These are phyloP conservation scores for Pythium utonaiense DNA, from an alignment of 352 stramenopile species.

Conservation along the genomic window DNA sequence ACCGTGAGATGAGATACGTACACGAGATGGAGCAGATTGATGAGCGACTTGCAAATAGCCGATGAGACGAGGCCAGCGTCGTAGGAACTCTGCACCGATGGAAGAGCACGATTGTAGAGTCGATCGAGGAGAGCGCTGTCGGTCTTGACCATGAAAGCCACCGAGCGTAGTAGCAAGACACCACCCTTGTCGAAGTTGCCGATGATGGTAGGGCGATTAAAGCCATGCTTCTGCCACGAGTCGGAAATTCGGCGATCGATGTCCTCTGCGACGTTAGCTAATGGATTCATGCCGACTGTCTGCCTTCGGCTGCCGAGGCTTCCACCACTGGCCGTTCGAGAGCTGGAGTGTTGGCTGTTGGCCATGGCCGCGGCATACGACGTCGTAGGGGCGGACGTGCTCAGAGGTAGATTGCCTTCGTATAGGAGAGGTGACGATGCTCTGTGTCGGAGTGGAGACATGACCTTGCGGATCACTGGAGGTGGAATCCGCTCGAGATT, in stretches of 20 bases:
- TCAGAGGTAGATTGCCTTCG: constrained; percentile 17
- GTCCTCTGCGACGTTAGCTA: constrained; percentile 23
- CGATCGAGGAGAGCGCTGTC: constrained; percentile 39
- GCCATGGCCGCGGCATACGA: constrained; percentile 10
- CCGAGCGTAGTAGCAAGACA: constrained; percentile 55
- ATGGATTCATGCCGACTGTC: constrained; percentile 25
- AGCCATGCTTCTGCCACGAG: constrained; percentile 77
- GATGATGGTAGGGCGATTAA: constrained; percentile 56
- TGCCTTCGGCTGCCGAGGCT: constrained; percentile 30
- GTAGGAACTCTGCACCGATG: constrained; percentile 52
- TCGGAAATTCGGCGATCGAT: constrained; percentile 37
- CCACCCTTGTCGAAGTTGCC: constrained; percentile 80
- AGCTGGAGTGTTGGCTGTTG: not conserved
- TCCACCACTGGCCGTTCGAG: constrained; percentile 18
- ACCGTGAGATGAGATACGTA: constrained; percentile 29
- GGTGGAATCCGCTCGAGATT: constrained; percentile 18
- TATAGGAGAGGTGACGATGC: constrained; percentile 26
- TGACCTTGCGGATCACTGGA: constrained; percentile 19
- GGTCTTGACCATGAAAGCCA: constrained; percentile 67
- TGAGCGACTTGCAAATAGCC: constrained; percentile 65
- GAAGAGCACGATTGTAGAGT: constrained; percentile 52
- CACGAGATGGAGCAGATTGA: constrained; percentile 71
- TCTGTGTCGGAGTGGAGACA: constrained; percentile 22
- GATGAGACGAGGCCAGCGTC: constrained; percentile 66
- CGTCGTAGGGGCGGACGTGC: constrained; percentile 8